Percentiles rank a stretch among this genome's conserved stretches.
These are phyloP conservation scores for Tolypocladium capitatum DNA, from an alignment of 2,329 filamentous ascomycete genomes.

Conservation along the genomic window DNA sequence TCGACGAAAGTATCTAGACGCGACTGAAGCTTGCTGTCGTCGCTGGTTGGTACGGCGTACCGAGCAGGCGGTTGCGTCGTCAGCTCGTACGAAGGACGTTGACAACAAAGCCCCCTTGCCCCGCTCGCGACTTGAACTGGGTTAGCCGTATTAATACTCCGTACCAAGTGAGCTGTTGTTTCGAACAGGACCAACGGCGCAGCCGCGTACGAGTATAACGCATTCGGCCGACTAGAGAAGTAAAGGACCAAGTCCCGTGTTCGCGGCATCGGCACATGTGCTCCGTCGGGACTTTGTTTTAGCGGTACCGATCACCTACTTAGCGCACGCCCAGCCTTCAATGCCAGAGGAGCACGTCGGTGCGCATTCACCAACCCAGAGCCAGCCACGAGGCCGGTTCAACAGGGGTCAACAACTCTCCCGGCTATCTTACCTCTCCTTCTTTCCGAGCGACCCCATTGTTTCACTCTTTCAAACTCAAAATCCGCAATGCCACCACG, in stretches of 20 bases:
- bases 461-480: background rate
- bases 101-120: background rate
- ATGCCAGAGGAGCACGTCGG: no score
- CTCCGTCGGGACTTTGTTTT: conserved; percentile 7
- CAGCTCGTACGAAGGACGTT: background rate
- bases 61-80: background rate
- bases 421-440: background rate
- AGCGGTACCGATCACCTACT: conserved; percentile 8
- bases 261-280: background rate
- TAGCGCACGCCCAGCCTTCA: background rate
- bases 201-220: no score
- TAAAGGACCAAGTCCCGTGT: background rate
- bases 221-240: no score
- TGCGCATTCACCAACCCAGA: background rate
- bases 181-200: background rate
- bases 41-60: background rate
- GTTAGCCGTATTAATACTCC: no score
- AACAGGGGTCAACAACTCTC: background rate
- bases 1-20: background rate
- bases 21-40: background rate
- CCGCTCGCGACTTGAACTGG: background rate
- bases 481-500: conserved; percentile 6
- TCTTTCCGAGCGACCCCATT: background rate
- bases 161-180: no score
- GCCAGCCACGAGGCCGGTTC: background rate